These are phyloP conservation scores for Chaetoscypha palmicola DNA, from an alignment of 2,329 filamentous ascomycete species.

Conservation along the genomic window DNA sequence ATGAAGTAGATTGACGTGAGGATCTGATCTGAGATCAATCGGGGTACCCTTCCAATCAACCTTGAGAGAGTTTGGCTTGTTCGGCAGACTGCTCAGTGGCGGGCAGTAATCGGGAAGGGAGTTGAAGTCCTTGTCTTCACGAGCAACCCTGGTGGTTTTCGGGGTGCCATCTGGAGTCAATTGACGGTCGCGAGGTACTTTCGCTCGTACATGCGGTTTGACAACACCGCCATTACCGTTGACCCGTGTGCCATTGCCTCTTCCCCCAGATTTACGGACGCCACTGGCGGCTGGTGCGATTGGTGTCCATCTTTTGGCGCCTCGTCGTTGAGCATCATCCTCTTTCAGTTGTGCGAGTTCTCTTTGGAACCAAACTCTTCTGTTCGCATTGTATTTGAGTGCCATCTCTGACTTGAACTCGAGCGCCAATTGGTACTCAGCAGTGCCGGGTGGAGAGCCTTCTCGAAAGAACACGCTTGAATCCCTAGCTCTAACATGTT, in stretches of 20 bases:
- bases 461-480: slow-evolving; percentile 34
- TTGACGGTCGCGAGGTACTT: slow-evolving; percentile 11
- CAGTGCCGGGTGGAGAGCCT: slow-evolving; percentile 41
- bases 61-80: slow-evolving; percentile 65
- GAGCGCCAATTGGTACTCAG: slow-evolving; percentile 48
- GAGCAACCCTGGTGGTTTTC: slow-evolving; percentile 54
- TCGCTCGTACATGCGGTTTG: slow-evolving; percentile 8
- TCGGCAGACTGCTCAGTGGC: slow-evolving; percentile 56
- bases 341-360: slow-evolving; percentile 26
- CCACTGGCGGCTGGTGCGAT: slow-evolving; percentile 25
- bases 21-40: slow-evolving; percentile 68
- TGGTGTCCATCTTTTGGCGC: slow-evolving; percentile 18
- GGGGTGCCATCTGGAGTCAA: slow-evolving; percentile 30
- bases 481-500: slow-evolving; percentile 30
- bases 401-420: slow-evolving; percentile 47
- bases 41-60: slow-evolving; percentile 81
- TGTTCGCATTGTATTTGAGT: slow-evolving; percentile 26
- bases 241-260: slow-evolving; percentile 1
- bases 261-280: slow-evolving; percentile 10
- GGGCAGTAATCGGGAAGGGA: slow-evolving; percentile 68
- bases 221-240: slow-evolving; percentile 3
- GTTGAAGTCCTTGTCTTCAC: slow-evolving; percentile 77
- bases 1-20: slow-evolving; percentile 64
- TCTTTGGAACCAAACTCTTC: slow-evolving; percentile 21
- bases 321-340: slow-evolving; percentile 20